Percentiles rank a stretch among this genome's conserved stretches.
Conservation (phyloP, 805 yeast species). For the Crinitomyces ghanaensis region DNA sequence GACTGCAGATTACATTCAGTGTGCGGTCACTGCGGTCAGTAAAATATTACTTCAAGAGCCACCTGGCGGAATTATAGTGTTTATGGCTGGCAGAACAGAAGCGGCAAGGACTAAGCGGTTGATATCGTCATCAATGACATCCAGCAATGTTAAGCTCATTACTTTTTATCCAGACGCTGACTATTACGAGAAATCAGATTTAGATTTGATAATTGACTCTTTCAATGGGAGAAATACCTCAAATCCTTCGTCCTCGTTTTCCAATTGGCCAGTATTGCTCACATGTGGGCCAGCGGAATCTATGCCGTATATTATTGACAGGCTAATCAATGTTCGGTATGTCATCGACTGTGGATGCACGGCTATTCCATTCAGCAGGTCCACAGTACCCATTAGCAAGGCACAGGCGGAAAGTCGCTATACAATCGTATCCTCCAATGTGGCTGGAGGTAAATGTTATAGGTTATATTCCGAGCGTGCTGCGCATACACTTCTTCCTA, state of each 20-base stretch:
- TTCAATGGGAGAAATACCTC: neutral
- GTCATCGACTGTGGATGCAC: conserved; percentile 66
- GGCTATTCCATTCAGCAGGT: conserved; percentile 37
- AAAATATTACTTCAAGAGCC: conserved; percentile 37
- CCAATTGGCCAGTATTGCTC: no score
- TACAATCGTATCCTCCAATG: conserved; percentile 50
- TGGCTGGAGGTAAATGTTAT: conserved; percentile 65
- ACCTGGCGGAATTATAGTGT: conserved; percentile 30
- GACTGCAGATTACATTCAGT: conserved; percentile 62
- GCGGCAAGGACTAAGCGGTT: neutral
- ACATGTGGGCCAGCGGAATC: no score
- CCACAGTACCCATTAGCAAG: conserved; percentile 33
- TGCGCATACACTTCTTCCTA: conserved; percentile 29
- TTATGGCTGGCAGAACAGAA: conserved; percentile 4
- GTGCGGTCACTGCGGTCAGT: conserved; percentile 60
- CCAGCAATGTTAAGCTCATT: neutral
- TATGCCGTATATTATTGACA: no score
- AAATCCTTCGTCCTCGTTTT: neutral
- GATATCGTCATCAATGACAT: neutral
- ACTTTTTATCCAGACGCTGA: neutral
- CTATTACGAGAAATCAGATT: neutral
- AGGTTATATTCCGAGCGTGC: conserved; percentile 52
- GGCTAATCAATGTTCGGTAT: conserved; percentile 34
- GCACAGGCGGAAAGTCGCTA: conserved; percentile 47
- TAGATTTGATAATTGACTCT: neutral